These are phyloP conservation scores for Hyaloscypha bicolor DNA, from an alignment of 495 filamentous ascomycete genomes.

Conservation along the genomic window DNA sequence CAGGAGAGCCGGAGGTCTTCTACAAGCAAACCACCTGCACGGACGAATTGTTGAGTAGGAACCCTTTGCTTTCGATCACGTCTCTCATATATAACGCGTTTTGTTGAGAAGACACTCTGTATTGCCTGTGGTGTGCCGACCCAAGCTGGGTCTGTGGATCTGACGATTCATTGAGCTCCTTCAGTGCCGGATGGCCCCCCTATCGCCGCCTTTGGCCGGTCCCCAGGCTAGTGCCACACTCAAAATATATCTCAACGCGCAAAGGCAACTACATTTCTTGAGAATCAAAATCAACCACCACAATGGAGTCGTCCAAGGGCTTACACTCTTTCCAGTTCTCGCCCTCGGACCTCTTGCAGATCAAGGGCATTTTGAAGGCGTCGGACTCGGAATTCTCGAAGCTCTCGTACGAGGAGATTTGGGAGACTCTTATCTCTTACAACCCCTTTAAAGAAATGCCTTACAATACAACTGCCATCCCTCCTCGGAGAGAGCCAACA, in stretches of 20 bases:
- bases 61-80: background rate
- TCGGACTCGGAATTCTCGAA: too few relatives aligned
- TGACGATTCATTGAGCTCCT: background rate
- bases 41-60: background rate
- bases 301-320: background rate
- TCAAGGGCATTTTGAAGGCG: too few relatives aligned
- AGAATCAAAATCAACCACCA: background rate
- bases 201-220: background rate
- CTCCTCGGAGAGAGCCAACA: slow-evolving; percentile 77
- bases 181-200: background rate
- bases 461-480: slow-evolving; percentile 85
- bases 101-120: background rate
- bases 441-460: slow-evolving; percentile 59
- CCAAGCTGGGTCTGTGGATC: background rate
- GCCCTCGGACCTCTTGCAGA: background rate
- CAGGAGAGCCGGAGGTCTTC: background rate
- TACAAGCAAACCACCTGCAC: background rate
- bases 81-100: background rate
- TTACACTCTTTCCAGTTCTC: background rate
- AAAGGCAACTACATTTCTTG: too few relatives aligned
- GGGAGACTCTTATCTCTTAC: background rate
- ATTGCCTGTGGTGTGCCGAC: background rate
- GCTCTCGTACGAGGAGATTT: too few relatives aligned
- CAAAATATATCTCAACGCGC: background rate
- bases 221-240: background rate